A percentile compares a stretch with the other conserved stretches of the same genome.
phyloP scores from a whole-genome alignment of 768 basidiomycete genomes.

The Hemileccinum impolitum region DNA sequence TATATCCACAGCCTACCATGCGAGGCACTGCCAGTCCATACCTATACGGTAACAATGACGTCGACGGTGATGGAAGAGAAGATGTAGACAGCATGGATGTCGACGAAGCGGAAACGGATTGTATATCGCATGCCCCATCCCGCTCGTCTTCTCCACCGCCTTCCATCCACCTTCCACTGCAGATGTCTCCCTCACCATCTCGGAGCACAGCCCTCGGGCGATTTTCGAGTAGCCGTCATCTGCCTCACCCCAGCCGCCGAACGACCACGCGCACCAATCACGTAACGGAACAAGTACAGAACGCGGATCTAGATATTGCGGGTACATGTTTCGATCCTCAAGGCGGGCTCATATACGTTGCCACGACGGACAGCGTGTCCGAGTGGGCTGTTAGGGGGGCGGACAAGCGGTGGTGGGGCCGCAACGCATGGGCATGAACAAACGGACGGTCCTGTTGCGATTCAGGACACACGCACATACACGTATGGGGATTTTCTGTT shows the following conservation, averaged over 20 bases:
- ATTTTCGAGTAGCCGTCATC: conserved; percentile 17
- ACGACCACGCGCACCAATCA: conserved; percentile 9
- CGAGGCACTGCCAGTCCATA: conserved; percentile 15
- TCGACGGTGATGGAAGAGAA: conserved; percentile 28
- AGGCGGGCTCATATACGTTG: conserved; percentile 67
- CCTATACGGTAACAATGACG: conserved; percentile 18
- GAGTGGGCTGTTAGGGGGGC: conserved; percentile 76
- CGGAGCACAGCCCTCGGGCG: conserved; percentile 17
- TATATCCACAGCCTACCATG: conserved; percentile 19
- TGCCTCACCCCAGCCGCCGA: conserved; percentile 18
- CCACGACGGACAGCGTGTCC: conserved; percentile 59
- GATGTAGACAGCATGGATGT: conserved; percentile 49
- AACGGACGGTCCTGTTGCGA: not conserved
- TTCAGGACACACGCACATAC: not conserved
- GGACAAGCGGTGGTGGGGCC: conserved; percentile 72
- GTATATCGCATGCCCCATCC: conserved; percentile 49
- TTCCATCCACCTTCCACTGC: conserved; percentile 30
- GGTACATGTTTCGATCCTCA: conserved; percentile 72
- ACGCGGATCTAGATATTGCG: conserved; percentile 50
- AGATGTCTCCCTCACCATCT: conserved; percentile 21
- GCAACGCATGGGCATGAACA: conserved; percentile 41
- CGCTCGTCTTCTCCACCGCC: conserved; percentile 47
- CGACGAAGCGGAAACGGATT: conserved; percentile 49
- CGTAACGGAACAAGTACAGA: conserved; percentile 12
- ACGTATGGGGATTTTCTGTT: conserved; percentile 6